Percentiles rank a stretch among this genome's conserved stretches.
Evolutionary conservation across 192 early-diverging fungal species (phyloP).

Genomic region (Linnemannia elongata): DNA sequence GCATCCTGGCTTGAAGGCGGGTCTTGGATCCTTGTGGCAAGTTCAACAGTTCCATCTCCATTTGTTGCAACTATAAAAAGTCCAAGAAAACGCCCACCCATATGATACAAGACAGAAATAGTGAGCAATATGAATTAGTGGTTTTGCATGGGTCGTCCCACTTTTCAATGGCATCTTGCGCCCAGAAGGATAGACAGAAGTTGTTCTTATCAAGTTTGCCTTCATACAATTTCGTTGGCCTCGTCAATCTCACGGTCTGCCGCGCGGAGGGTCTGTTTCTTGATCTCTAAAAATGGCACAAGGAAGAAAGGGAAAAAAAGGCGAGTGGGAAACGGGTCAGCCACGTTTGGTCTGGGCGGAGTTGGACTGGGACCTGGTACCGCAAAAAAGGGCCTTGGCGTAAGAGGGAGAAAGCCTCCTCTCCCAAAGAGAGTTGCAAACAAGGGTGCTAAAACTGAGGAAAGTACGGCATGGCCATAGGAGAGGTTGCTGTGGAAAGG

Average conservation of each 20-base stretch:
- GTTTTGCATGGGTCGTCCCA: neutral
- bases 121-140: neutral
- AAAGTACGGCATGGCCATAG: neutral
- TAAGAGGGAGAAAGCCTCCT: neutral
- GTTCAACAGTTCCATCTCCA: conserved; percentile 93
- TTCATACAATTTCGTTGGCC: conserved; percentile 87
- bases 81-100: conserved; percentile 5
- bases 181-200: neutral
- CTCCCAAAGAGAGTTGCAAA: neutral
- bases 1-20: conserved; percentile 76
- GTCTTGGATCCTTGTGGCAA: conserved; percentile 72
- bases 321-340: neutral
- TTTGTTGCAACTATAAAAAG: conserved; percentile 78
- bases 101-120: neutral
- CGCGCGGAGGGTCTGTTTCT: conserved; percentile 81
- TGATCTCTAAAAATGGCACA: conserved; percentile 66
- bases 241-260: conserved; percentile 90
- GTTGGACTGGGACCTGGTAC: neutral
- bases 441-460: neutral
- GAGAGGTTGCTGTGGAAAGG: neutral
- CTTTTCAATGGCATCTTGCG: neutral
- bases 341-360: neutral
- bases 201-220: neutral
- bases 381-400: conserved; percentile 1
- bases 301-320: neutral